phyloP scores from a whole-genome alignment of 2,329 filamentous ascomycete species.

The Penicillium olsonii region DNA sequence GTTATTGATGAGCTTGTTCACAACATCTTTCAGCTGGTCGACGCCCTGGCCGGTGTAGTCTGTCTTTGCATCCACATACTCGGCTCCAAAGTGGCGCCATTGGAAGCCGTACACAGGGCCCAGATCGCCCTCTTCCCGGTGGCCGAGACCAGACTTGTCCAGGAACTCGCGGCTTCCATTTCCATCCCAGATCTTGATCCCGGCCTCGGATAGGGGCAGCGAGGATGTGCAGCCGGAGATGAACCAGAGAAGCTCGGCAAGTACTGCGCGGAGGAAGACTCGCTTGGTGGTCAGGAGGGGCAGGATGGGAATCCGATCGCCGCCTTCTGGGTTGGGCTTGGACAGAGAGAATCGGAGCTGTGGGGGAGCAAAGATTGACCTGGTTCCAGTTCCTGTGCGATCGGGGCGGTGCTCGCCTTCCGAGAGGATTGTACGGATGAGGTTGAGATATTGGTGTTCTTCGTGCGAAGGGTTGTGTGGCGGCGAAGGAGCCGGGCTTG shows the following conservation, averaged over 20 bases:
- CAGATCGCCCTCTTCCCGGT: slow-evolving; percentile 84
- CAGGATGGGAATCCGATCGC: slow-evolving; percentile 62
- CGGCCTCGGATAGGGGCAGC: slow-evolving; percentile 70
- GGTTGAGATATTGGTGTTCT: slow-evolving; percentile 89
- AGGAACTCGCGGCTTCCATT: slow-evolving; percentile 91
- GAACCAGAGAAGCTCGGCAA: slow-evolving; percentile 96
- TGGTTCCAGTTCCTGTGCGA: slow-evolving; percentile 89
- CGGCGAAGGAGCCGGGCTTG: slow-evolving; percentile 13
- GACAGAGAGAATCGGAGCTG: slow-evolving; percentile 86
- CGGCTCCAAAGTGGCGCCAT: slow-evolving; percentile 96
- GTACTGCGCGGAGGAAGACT: slow-evolving; percentile 86
- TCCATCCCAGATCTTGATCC: slow-evolving; percentile 97
- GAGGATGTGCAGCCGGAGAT: slow-evolving; percentile 82
- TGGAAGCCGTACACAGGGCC: slow-evolving; percentile 98
- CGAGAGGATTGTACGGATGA: slow-evolving; percentile 81
- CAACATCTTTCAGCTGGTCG: slow-evolving; percentile 89
- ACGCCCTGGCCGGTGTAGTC: slow-evolving; percentile 89
- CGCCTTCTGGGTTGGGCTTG: slow-evolving; percentile 47
- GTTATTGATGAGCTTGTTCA: slow-evolving; percentile 77
- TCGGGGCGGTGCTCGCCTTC: slow-evolving; percentile 87
- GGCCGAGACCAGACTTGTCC: slow-evolving; percentile 76
- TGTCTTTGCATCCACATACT: slow-evolving; percentile 74
- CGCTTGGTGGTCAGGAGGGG: slow-evolving; percentile 97
- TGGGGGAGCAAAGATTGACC: slow-evolving; percentile 81
- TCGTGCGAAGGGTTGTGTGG: slow-evolving; percentile 61